phyloP scores from a whole-genome alignment of 805 yeast genomes.

The Osmozyma mogii region DNA sequence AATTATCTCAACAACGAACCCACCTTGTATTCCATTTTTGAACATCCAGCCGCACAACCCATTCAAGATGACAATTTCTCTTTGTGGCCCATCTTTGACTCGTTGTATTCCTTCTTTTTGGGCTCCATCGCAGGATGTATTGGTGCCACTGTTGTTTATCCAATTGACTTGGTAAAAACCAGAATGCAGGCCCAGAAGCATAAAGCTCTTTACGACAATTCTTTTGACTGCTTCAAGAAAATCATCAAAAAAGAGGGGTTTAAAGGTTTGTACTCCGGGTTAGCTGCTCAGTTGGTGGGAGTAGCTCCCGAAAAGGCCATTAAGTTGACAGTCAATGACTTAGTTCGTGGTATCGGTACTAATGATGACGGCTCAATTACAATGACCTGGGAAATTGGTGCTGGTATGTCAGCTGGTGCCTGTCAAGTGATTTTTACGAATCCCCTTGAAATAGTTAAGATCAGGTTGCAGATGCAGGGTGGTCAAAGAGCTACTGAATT shows the following conservation, averaged over 20 bases:
- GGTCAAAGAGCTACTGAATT: slow-evolving; percentile 36
- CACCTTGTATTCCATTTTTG: slow-evolving; percentile 30
- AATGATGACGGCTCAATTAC: slow-evolving; percentile 31
- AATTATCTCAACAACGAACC: slow-evolving; percentile 30
- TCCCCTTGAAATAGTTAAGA: slow-evolving; percentile 93
- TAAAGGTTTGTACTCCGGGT: slow-evolving; percentile 82
- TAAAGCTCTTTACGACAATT: slow-evolving; percentile 62
- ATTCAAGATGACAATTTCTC: slow-evolving; percentile 32
- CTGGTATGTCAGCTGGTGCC: slow-evolving; percentile 94
- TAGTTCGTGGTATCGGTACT: slow-evolving; percentile 67
- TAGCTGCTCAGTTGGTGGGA: slow-evolving; percentile 90
- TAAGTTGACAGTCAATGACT: slow-evolving; percentile 88
- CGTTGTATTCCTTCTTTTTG: slow-evolving; percentile 75
- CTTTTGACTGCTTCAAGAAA: slow-evolving; percentile 78
- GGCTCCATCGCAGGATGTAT: slow-evolving; percentile 97
- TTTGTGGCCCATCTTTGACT: slow-evolving; percentile 50
- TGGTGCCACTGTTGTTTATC: slow-evolving; percentile 97
- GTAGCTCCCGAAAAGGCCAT: slow-evolving; percentile 99
- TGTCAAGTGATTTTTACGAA: slow-evolving; percentile 95
- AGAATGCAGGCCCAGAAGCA: slow-evolving; percentile 94
- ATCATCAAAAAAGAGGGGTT: slow-evolving; percentile 73
- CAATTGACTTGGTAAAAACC: slow-evolving; percentile 92
- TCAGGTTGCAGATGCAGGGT: slow-evolving; percentile 91
- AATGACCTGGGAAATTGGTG: slow-evolving; percentile 62
- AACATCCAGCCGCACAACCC: slow-evolving; percentile 35